These are phyloP conservation scores for Acer saccharum DNA, from an alignment of 345 rosid species.

Conservation along the genomic window DNA sequence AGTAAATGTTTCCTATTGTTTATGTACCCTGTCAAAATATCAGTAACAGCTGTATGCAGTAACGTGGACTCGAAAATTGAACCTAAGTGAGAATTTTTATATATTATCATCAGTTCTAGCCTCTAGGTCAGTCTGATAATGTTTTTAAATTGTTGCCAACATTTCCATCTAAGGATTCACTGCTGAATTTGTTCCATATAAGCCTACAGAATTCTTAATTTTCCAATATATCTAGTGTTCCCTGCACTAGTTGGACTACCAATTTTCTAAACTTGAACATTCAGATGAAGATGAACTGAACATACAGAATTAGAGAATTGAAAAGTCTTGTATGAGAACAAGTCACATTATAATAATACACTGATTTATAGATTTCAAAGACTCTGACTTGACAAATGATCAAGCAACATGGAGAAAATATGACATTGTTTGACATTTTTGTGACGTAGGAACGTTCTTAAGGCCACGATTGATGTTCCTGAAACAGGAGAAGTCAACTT, in stretches of 20 bases:
- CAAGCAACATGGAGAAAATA: neutral
- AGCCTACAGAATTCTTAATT: neutral
- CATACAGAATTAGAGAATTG: neutral
- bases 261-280: neutral
- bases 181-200: neutral
- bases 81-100: neutral
- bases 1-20: neutral
- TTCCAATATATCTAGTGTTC: neutral
- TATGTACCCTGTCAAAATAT: constrained; percentile 11
- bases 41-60: constrained; percentile 27
- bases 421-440: neutral
- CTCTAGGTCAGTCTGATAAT: neutral
- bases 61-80: neutral
- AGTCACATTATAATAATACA: neutral
- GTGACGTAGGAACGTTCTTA: constrained; percentile 67
- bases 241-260: no score
- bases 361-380: no score
- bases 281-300: neutral
- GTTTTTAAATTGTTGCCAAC: neutral
- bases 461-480: constrained; percentile 81
- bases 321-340: neutral
- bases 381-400: neutral
- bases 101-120: neutral
- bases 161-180: neutral
- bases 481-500: constrained; percentile 77